A percentile compares a stretch with the other conserved stretches of the same genome.
Conservation (phyloP, 257 asterid genomes). For the Ophiorrhiza pumila region DNA sequence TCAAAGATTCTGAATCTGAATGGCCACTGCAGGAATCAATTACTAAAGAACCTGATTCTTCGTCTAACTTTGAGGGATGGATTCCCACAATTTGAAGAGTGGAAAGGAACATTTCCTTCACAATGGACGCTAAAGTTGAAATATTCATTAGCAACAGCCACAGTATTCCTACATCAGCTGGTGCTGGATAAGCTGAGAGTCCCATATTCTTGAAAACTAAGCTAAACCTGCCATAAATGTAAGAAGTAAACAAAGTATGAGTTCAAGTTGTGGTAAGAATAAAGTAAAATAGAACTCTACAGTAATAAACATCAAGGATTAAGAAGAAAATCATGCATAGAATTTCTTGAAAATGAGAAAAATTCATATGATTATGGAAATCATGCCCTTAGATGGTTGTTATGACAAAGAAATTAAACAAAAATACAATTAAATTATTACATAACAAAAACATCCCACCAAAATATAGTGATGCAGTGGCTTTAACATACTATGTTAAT, state of each 20-base stretch:
- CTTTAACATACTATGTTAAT: too few species aligned
- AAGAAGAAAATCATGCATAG: background rate
- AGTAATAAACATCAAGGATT: background rate
- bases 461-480: too few species aligned
- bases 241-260: too few species aligned
- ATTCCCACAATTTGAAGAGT: slow-evolving; percentile 25
- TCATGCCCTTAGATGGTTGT: too few species aligned
- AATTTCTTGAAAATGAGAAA: background rate
- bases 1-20: background rate
- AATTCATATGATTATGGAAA: too few species aligned
- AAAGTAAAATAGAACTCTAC: too few species aligned
- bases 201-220: slow-evolving; percentile 21
- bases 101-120: slow-evolving; percentile 24
- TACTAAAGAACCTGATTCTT: slow-evolving; percentile 18
- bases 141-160: slow-evolving; percentile 19
- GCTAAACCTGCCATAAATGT: background rate
- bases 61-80: background rate
- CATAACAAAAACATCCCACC: too few species aligned
- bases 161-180: slow-evolving; percentile 26
- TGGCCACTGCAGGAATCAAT: background rate
- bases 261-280: too few species aligned
- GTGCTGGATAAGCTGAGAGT: slow-evolving; percentile 25
- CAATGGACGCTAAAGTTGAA: slow-evolving; percentile 21
- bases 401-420: too few species aligned
- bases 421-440: too few species aligned